Evolutionary conservation across 768 basidiomycete species (phyloP).

Genomic region (Paxillus ammoniavirescens): DNA sequence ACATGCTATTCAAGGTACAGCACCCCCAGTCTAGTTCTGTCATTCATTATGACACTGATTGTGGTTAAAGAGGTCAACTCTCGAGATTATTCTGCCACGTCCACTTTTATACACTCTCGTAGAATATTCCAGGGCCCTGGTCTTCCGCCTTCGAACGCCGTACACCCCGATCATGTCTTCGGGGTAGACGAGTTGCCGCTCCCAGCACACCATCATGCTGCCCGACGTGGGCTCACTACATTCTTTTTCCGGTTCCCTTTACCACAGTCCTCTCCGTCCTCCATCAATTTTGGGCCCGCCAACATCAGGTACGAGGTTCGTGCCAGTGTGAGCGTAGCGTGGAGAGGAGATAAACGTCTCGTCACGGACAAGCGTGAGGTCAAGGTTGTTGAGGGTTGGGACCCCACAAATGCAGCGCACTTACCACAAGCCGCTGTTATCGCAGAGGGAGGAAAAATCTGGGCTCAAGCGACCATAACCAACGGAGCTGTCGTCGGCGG

Average conservation of each 20-base stretch:
- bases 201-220: constrained; percentile 66
- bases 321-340: constrained; percentile 68
- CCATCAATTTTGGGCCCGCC: constrained; percentile 70
- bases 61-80: constrained; percentile 62
- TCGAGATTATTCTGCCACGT: constrained; percentile 77
- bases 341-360: constrained; percentile 71
- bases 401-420: constrained; percentile 35
- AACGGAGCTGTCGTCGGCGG: constrained; percentile 66
- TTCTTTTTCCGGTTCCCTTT: constrained; percentile 81
- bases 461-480: constrained; percentile 67
- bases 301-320: constrained; percentile 70
- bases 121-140: constrained; percentile 80
- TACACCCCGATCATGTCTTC: constrained; percentile 52
- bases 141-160: constrained; percentile 82
- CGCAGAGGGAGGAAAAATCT: constrained; percentile 78
- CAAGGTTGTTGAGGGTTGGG: constrained; percentile 59
- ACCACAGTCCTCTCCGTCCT: constrained; percentile 64
- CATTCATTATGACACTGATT: constrained; percentile 1
- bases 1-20: constrained; percentile 64
- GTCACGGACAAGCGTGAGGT: constrained; percentile 62
- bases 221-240: constrained; percentile 71
- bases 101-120: constrained; percentile 68
- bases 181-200: constrained; percentile 56
- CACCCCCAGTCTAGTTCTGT: neutral
- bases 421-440: constrained; percentile 59